Percentiles rank a stretch among this genome's conserved stretches.
phyloP scores from a whole-genome alignment of 2,329 filamentous ascomycete species.

The Ilyonectria robusta region DNA sequence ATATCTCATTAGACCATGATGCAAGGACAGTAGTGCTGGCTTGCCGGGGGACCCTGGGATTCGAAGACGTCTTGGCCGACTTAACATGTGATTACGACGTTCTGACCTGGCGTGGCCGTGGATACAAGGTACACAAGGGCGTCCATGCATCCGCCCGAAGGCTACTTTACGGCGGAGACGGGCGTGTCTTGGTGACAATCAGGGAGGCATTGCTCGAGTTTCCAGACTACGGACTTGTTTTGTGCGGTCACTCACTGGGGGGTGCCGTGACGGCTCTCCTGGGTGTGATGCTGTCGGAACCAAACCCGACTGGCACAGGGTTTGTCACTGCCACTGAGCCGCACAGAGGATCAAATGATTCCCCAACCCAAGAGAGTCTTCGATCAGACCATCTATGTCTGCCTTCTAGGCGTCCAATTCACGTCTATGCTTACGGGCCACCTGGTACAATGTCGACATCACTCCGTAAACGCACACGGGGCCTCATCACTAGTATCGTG shows the following conservation, averaged over 20 bases:
- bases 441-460: slow-evolving; percentile 80
- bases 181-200: slow-evolving; percentile 76
- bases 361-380: slow-evolving; percentile 47
- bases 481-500: slow-evolving; percentile 81
- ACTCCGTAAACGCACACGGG: slow-evolving; percentile 78
- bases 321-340: slow-evolving; percentile 74
- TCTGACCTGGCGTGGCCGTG: slow-evolving; percentile 72
- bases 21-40: slow-evolving; percentile 81
- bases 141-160: slow-evolving; percentile 80
- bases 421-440: slow-evolving; percentile 85
- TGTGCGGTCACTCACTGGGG: slow-evolving; percentile 79
- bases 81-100: slow-evolving; percentile 82
- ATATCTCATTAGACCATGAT: slow-evolving; percentile 79
- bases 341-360: slow-evolving; percentile 58
- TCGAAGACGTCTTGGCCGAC: slow-evolving; percentile 81
- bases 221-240: slow-evolving; percentile 77
- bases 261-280: slow-evolving; percentile 79
- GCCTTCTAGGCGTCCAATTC: slow-evolving; percentile 78
- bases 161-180: slow-evolving; percentile 77
- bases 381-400: slow-evolving; percentile 62
- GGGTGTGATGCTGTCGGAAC: slow-evolving; percentile 79
- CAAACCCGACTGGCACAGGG: slow-evolving; percentile 66
- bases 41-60: slow-evolving; percentile 79
- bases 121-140: slow-evolving; percentile 81
- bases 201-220: slow-evolving; percentile 76